Evolutionary conservation across 345 rosid genomes (phyloP).

Genomic region (Salix suchowensis): DNA sequence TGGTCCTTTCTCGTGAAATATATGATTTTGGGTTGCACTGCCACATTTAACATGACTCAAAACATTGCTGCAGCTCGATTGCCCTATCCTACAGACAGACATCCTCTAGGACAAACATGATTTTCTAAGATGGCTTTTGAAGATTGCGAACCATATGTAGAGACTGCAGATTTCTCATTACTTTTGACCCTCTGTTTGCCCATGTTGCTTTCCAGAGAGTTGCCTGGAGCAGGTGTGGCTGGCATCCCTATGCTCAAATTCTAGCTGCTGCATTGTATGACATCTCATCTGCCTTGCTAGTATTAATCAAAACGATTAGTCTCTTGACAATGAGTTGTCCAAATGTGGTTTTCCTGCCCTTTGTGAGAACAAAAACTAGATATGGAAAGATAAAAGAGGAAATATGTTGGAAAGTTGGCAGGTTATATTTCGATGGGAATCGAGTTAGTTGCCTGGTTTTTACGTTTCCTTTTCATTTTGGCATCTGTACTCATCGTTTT

Average conservation of each 20-base stretch:
- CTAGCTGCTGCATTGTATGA: neutral
- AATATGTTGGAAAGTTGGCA: neutral
- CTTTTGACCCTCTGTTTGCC: too few species aligned
- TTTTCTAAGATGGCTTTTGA: neutral
- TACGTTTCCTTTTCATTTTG: neutral
- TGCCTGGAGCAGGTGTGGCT: neutral
- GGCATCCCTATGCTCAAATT: neutral
- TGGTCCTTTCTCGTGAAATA: neutral
- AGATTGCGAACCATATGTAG: neutral
- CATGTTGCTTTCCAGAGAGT: too few species aligned
- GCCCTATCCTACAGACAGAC: neutral
- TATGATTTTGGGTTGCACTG: neutral
- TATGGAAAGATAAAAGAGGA: neutral
- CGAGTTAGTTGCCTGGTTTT: neutral
- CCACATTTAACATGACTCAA: neutral
- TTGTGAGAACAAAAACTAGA: neutral
- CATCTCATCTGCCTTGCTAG: too few species aligned
- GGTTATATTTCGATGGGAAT: too few species aligned
- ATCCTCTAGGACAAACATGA: neutral
- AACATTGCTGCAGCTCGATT: neutral
- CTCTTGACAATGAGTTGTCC: neutral
- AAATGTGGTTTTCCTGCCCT: neutral
- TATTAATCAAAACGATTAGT: neutral
- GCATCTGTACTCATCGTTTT: neutral
- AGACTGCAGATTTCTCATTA: neutral